These are phyloP conservation scores for Fusarium sp. DNA, from an alignment of 2,329 filamentous ascomycete species.

Conservation along the genomic window DNA sequence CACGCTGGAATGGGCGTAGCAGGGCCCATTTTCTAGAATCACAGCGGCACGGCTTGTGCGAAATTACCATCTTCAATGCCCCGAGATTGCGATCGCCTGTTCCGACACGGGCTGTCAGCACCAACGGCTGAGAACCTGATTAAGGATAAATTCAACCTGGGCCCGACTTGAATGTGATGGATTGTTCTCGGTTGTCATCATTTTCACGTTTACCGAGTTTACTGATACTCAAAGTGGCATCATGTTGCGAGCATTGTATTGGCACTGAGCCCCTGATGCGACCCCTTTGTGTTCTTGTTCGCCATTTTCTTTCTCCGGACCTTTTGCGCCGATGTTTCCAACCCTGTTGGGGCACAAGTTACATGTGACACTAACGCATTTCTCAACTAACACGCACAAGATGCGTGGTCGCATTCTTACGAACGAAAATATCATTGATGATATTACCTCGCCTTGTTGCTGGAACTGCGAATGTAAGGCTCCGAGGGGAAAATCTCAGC, in stretches of 20 bases:
- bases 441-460: constrained; percentile 18
- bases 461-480: constrained; percentile 27
- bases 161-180: background rate
- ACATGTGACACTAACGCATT: background rate
- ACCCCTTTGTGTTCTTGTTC: background rate
- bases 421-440: too few species aligned
- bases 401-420: too few species aligned
- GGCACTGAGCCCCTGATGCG: background rate
- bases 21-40: background rate
- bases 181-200: background rate
- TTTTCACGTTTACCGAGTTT: background rate
- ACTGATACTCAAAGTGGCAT: background rate
- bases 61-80: background rate
- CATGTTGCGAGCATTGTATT: background rate
- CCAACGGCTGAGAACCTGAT: background rate
- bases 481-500: constrained; percentile 23
- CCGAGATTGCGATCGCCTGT: constrained; percentile 11
- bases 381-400: background rate
- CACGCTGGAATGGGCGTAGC: background rate
- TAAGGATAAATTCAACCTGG: background rate
- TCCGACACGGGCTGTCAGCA: background rate
- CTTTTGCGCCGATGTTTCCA: background rate
- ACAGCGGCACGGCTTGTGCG: background rate
- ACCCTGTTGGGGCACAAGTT: background rate
- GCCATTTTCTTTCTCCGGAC: background rate